These are phyloP conservation scores for Penicillium egyptiacum DNA, from an alignment of 495 filamentous ascomycete genomes.

Conservation along the genomic window DNA sequence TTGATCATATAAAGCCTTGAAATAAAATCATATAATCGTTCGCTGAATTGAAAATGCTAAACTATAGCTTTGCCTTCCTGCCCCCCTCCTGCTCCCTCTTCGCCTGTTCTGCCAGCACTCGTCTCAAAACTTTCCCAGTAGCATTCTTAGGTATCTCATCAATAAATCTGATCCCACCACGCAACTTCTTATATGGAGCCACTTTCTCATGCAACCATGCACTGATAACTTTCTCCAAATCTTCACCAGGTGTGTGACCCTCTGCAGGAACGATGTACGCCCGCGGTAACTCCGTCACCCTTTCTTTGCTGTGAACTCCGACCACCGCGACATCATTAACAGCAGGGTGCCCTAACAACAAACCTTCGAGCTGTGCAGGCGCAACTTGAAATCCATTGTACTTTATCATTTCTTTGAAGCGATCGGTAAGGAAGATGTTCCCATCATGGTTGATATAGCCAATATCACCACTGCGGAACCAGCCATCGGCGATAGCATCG, in stretches of 20 bases:
- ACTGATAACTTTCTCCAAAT: conserved; percentile 53
- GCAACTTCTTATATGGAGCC: conserved; percentile 62
- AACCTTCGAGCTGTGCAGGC: conserved; percentile 70
- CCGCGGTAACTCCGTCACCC: conserved; percentile 70
- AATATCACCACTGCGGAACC: conserved; percentile 54
- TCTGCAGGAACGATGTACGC: conserved; percentile 62
- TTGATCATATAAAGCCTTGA: no score
- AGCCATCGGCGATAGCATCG: conserved; percentile 49
- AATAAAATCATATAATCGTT: no score
- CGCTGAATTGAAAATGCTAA: no score
- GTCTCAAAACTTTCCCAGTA: conserved; percentile 73
- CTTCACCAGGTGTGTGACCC: conserved; percentile 41
- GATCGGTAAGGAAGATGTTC: conserved; percentile 62
- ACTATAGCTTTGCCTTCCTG: no score
- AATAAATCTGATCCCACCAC: conserved; percentile 70
- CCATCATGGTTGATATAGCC: conserved; percentile 49
- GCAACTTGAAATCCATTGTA: conserved; percentile 61
- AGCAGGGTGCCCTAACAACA: conserved; percentile 62
- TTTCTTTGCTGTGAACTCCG: conserved; percentile 58
- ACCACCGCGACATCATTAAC: conserved; percentile 71
- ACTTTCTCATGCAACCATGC: conserved; percentile 54
- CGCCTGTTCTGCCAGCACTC: conserved; percentile 48
- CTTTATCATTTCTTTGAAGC: conserved; percentile 75
- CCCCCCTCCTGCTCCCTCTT: conserved; percentile 35
- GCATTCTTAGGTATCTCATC: conserved; percentile 71